Base-by-base conservation (phyloP, 768 basidiomycete species). In the Tricholoma sp. region DNA sequence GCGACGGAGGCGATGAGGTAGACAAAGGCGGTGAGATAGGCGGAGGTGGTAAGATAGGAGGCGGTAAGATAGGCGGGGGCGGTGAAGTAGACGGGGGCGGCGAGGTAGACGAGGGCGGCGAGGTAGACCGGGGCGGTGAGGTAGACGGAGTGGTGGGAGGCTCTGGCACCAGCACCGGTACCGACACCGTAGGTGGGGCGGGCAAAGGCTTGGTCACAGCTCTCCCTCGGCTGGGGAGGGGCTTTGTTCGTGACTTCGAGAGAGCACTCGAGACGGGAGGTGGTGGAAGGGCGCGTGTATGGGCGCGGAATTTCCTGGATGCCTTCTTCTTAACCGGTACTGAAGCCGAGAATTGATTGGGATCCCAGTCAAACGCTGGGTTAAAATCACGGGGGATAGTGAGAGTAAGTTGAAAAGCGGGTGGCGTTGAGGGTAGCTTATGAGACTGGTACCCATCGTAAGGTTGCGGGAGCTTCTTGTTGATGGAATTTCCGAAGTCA, bases 401-500 rank as follows among this genome's bases (percentile, higher is more conserved):
- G 11, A 31, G 17, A 4, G 41, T 28, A n/a, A 12, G 44, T 17
- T 39, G 34, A 12, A 53, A 15, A 17, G 29, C 18, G 11, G 52
- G 44, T 13, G 41, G 52, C 6, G 24, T 31, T 12, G 5, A 20
- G 24, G 24, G 12, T 18, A 34, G 12, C 24, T 15, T 12, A 50
- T 18, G 34, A 42, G 41, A 28, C 32, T 24, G 24, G 24, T 24
- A 24, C 24, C 24, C 41, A 42, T 45, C 20, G 15, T 10, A 50
- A 44, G 59, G 24, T 8, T 49, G 18, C 15, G 48, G 24, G n/a
- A 48, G 8, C 53, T 63, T 65, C 42, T 59, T 61, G 50, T 56
- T 61, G 42, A 65, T 28, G 29, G 63, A 59, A 11, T 41, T 37
- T 10, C 41, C 13, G 13, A 65, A 24, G 24, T 24, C 24, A 4